Evolutionary conservation across 106 monocot genomes (phyloP).

Genomic region (Acorus gramineus): DNA sequence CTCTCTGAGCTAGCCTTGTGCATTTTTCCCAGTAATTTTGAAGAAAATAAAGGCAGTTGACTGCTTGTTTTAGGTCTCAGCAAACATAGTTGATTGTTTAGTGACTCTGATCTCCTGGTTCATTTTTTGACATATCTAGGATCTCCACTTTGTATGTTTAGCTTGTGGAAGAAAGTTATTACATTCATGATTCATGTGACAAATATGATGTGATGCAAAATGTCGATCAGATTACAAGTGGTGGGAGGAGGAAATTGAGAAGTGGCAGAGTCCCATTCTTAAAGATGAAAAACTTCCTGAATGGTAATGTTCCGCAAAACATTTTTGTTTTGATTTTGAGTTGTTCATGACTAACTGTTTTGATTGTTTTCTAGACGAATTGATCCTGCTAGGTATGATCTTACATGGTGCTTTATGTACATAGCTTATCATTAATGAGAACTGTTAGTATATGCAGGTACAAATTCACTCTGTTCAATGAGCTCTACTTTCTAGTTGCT

Average conservation of each 20-base stretch:
- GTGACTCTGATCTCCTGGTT: too few relatives aligned
- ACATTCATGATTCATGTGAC: too few relatives aligned
- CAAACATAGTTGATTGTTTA: too few relatives aligned
- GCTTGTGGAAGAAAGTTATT: too few relatives aligned
- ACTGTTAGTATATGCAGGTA: constrained; percentile 50
- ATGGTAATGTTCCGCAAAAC: constrained; percentile 40
- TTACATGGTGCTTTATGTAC: neutral
- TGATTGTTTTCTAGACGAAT: neutral
- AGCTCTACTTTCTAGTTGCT: constrained; percentile 97
- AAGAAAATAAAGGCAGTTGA: too few relatives aligned
- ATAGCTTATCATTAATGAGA: neutral
- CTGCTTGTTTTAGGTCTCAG: too few relatives aligned
- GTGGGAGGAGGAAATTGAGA: constrained; percentile 99
- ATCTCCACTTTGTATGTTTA: too few relatives aligned
- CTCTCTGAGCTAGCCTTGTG: neutral
- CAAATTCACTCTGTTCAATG: constrained; percentile 95
- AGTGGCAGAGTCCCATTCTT: constrained; percentile 94
- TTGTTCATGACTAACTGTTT: too few relatives aligned
- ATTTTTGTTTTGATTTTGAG: too few relatives aligned
- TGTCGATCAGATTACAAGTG: constrained; percentile 60
- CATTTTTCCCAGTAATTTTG: neutral
- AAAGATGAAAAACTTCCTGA: constrained; percentile 82
- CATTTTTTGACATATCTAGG: too few relatives aligned
- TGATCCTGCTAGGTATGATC: neutral
- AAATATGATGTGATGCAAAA: too few relatives aligned